Conservation (phyloP, 495 filamentous ascomycete genomes). For the Penicillium tannophilum region DNA sequence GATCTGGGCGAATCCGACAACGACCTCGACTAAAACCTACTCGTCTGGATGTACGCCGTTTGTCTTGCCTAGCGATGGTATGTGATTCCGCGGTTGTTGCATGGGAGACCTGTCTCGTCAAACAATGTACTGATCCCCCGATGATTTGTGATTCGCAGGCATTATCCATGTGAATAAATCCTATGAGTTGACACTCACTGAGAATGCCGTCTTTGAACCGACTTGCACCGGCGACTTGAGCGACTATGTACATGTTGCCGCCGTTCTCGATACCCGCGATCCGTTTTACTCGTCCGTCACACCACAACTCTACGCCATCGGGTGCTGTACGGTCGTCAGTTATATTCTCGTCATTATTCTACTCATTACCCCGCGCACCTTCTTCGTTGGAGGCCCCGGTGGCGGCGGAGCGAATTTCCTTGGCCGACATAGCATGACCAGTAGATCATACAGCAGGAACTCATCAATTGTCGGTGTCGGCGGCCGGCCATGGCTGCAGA, state of each 20-base stretch:
- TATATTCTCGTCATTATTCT: slow-evolving; percentile 95
- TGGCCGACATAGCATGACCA: slow-evolving; percentile 83
- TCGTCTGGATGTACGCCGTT: slow-evolving; percentile 60
- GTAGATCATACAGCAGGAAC: slow-evolving; percentile 66
- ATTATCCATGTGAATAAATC: slow-evolving; percentile 59
- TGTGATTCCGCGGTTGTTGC: slow-evolving; percentile 15
- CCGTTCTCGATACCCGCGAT: slow-evolving; percentile 65
- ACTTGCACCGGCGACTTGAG: slow-evolving; percentile 52
- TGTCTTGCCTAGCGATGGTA: slow-evolving; percentile 58
- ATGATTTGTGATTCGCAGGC: slow-evolving; percentile 32
- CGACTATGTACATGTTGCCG: slow-evolving; percentile 33
- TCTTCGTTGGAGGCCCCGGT: slow-evolving; percentile 75
- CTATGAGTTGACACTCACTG: slow-evolving; percentile 60
- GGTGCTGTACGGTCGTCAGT: slow-evolving; percentile 85
- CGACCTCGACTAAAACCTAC: slow-evolving; percentile 40
- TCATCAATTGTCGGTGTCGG: slow-evolving; percentile 83
- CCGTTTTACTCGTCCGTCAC: slow-evolving; percentile 93
- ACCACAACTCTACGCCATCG: slow-evolving; percentile 89
- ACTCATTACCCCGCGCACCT: slow-evolving; percentile 86
- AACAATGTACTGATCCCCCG: not conserved
- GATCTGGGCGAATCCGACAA: slow-evolving; percentile 55
- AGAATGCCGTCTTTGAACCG: slow-evolving; percentile 64
- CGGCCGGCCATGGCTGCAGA: slow-evolving; percentile 92
- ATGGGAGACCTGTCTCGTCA: not conserved
- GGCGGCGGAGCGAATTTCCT: slow-evolving; percentile 65